A percentile compares a stretch with the other conserved stretches of the same genome.
Evolutionary conservation across 1,284 basidiomycete species (phyloP).

Genomic region (Apiotrichum sp.): DNA sequence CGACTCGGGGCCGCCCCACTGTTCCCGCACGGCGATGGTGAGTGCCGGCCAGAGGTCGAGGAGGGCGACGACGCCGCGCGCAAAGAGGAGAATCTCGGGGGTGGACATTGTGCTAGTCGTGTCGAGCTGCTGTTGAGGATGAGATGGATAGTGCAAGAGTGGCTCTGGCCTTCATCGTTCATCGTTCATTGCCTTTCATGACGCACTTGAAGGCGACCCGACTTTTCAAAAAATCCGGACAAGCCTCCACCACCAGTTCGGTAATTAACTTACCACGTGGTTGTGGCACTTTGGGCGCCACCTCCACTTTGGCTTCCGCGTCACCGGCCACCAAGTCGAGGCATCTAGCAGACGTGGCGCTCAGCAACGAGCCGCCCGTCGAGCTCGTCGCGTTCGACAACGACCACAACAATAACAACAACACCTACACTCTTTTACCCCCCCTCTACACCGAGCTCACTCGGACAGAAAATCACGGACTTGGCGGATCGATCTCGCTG

Average conservation of each 20-base stretch:
- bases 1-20: conserved; percentile 71
- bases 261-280: neutral
- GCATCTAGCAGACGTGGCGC: neutral
- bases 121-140: neutral
- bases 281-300: neutral
- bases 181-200: neutral
- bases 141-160: neutral
- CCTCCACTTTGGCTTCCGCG: neutral
- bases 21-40: conserved; percentile 69
- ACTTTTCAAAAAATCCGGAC: neutral
- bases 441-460: too few relatives aligned
- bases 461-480: too few relatives aligned
- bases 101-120: conserved; percentile 3
- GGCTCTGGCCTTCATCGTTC: neutral
- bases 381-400: neutral
- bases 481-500: too few relatives aligned
- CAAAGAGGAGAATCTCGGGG: conserved; percentile 56
- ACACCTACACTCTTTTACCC: too few relatives aligned
- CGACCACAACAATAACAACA: neutral
- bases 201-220: neutral
- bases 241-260: conserved; percentile 5
- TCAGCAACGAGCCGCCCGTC: neutral
- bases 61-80: conserved; percentile 71
- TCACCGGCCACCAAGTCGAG: neutral
- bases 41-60: conserved; percentile 75